Evolutionary conservation across 164 flowering plant species (phyloP), one percentile per base, ranked within the genome.

Genomic region (Umbilicus rupestris): DNA sequence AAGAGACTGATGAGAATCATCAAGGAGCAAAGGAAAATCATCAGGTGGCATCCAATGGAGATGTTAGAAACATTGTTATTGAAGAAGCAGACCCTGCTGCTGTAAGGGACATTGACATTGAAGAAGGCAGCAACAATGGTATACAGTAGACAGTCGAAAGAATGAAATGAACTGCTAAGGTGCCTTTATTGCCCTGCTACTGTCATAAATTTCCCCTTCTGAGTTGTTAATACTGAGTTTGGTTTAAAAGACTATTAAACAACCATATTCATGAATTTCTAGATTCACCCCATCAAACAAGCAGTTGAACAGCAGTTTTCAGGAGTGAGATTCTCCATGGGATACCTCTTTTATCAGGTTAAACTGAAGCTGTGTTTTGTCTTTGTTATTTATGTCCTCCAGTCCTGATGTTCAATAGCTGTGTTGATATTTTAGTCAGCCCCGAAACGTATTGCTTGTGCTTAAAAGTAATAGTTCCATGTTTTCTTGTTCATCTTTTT

Each of bases 1-100:
- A 75, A 65, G 77, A 70, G 11, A 82, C 81, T 15, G 88, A 81
- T 24, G 80, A 68, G 20, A 59, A 66, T 28, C 70, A 37, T 44
- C 76, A 44, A 29, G 45, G 9, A 22, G 63, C 49, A 41, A 35
- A 35, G 22, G 65, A 63, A 35, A 37, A 63, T 55, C 60, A 55
- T 28, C 60, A 12, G 60, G 33, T 33, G 0, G 7, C 60, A 55
- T 55, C 60, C 16, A 55, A 55, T 55, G 60, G 60, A 55, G 60
- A 28, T 28, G 35, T 15, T 33, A 30, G 31, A 19, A 33, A 55
- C 19, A 28, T 55, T 28, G 60, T 26, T 55, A 55, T 55, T 14
- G 31, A 55, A 55, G 60, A 55, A 1, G 15, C 31, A 26, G 20
- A 26, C 10, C 55, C 26, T 49, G 59, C 30, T 55, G 60, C 33